phyloP scores from a whole-genome alignment of 192 early-diverging fungal genomes.

The Coemansia sp. region DNA sequence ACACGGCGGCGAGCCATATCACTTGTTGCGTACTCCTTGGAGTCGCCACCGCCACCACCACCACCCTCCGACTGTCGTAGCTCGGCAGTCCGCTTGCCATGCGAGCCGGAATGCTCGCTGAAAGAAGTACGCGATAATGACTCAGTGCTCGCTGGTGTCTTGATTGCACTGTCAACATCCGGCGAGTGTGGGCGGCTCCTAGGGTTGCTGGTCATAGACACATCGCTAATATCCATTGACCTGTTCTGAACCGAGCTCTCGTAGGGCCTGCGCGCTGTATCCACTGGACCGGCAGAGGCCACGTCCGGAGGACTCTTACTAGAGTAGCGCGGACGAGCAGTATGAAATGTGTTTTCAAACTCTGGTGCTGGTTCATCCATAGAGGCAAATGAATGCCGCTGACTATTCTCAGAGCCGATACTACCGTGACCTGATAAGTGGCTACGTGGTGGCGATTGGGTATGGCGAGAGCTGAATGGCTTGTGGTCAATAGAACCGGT shows the following conservation, averaged over 20 bases:
- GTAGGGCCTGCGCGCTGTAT: background rate
- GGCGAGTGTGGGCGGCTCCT: slow-evolving; percentile 43
- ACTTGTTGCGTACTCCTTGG: background rate
- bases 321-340: slow-evolving; percentile 13
- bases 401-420: slow-evolving; percentile 18
- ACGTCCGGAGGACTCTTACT: background rate
- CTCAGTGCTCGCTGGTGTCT: slow-evolving; percentile 1
- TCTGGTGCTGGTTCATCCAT: slow-evolving; percentile 32
- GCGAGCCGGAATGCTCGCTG: slow-evolving; percentile 6
- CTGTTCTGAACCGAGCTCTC: slow-evolving; percentile 13
- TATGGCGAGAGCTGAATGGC: slow-evolving; percentile 13
- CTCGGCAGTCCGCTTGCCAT: slow-evolving; percentile 11
- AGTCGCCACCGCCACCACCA: background rate
- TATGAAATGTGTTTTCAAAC: slow-evolving; percentile 38
- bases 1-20: slow-evolving; percentile 23
- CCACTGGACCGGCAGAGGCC: background rate
- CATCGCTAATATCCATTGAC: slow-evolving; percentile 49
- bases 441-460: slow-evolving; percentile 26
- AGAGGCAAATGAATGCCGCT: slow-evolving; percentile 26
- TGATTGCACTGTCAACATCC: slow-evolving; percentile 11
- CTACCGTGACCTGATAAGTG: slow-evolving; percentile 20
- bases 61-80: background rate
- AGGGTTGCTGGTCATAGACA: slow-evolving; percentile 50
- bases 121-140: background rate
- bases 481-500: slow-evolving; percentile 24